phyloP scores from a whole-genome alignment of 306 rosid species.

The Comarum palustre region DNA sequence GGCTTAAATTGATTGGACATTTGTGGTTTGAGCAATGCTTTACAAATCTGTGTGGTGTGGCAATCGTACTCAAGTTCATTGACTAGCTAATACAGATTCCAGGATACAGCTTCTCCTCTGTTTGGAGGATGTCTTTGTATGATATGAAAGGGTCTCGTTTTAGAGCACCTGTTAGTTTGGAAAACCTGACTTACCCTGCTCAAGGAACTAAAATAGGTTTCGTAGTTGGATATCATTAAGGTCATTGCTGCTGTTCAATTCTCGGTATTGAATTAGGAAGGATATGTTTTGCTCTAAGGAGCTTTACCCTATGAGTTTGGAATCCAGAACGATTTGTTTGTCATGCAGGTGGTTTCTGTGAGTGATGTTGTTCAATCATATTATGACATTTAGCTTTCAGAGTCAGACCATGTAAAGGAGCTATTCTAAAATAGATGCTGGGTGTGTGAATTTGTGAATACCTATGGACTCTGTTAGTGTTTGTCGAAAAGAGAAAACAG shows the following conservation, averaged over 20 bases:
- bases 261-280: background rate
- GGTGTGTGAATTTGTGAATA: background rate
- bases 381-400: background rate
- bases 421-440: background rate
- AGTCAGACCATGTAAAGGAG: background rate
- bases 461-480: background rate
- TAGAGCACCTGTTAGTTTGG: background rate
- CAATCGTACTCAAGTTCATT: background rate
- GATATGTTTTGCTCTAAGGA: background rate
- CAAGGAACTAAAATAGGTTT: background rate
- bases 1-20: background rate
- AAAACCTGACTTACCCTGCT: background rate
- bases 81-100: background rate
- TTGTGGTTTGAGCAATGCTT: slow-evolving; percentile 1
- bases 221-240: background rate
- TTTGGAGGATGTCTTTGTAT: background rate
- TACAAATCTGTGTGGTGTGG: background rate
- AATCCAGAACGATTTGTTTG: background rate
- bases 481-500: background rate
- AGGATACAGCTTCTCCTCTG: background rate
- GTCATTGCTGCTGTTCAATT: background rate
- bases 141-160: background rate
- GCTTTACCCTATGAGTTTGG: background rate
- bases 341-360: background rate
- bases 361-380: background rate